These are phyloP conservation scores for Rutidosis leptorrhynchoides DNA, from an alignment of 129 eudicot species.

Conservation along the genomic window DNA sequence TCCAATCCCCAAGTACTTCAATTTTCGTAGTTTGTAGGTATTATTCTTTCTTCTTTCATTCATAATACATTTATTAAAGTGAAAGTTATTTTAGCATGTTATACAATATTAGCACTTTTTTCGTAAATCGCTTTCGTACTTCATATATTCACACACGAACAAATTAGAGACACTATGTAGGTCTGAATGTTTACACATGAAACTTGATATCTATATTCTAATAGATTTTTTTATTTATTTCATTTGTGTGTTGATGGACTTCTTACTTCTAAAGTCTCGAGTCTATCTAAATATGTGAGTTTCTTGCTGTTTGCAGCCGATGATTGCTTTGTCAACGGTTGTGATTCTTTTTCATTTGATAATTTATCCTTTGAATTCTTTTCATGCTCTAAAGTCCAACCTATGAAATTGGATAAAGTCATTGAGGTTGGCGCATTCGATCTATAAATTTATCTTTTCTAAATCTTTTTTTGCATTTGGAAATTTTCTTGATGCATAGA, in stretches of 20 bases:
- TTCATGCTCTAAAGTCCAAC: constrained; percentile 56
- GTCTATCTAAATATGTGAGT: constrained; percentile 55
- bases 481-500: constrained; percentile 32
- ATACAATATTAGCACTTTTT: not conserved
- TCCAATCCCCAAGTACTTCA: too few species aligned
- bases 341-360: constrained; percentile 25
- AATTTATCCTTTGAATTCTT: constrained; percentile 37
- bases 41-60: too few species aligned
- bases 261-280: constrained; percentile 61
- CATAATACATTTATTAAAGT: not conserved
- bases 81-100: not conserved
- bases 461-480: constrained; percentile 52
- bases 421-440: constrained; percentile 57
- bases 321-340: constrained; percentile 36
- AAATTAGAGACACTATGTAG: constrained; percentile 30
- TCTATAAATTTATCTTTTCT: constrained; percentile 47
- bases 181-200: constrained; percentile 33
- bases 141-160: constrained; percentile 34
- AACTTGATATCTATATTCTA: constrained; percentile 31
- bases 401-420: constrained; percentile 90
- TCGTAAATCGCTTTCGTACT: constrained; percentile 6
- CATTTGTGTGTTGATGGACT: constrained; percentile 76
- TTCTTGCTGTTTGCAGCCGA: constrained; percentile 43
- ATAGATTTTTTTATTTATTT: constrained; percentile 8
- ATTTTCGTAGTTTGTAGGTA: too few species aligned